Percentiles rank a stretch among this genome's conserved stretches.
phyloP scores from a whole-genome alignment of 2,329 filamentous ascomycete species.

The Arthroderma sp. region DNA sequence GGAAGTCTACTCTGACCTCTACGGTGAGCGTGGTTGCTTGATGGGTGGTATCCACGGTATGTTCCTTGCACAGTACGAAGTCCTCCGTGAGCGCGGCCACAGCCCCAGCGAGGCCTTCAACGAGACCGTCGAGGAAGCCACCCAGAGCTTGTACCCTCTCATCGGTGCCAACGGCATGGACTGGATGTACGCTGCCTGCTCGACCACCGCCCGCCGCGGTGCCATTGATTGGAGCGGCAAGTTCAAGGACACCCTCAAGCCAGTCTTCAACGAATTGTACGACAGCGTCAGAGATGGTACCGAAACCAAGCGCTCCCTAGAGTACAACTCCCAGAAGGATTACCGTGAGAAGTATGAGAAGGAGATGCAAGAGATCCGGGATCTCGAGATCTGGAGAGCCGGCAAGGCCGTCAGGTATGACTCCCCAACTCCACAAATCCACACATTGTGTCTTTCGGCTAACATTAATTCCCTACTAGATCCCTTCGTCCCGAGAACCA shows the following conservation, averaged over 20 bases:
- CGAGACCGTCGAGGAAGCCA: conserved; percentile 99
- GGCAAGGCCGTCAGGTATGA: conserved; percentile 87
- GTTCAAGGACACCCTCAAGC: conserved; percentile 98
- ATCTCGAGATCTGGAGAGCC: conserved; percentile 97
- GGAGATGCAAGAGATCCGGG: conserved; percentile 97
- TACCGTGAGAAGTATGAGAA: conserved; percentile 96
- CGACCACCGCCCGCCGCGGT: conserved; percentile 92
- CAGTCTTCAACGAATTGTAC: conserved; percentile 96
- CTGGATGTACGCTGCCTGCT: conserved; percentile 99
- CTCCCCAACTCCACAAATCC: background rate
- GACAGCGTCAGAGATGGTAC: conserved; percentile 78
- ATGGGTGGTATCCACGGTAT: conserved; percentile 99
- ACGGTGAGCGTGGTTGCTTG: conserved; percentile 98
- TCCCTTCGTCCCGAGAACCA: conserved; percentile 77
- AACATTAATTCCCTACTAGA: conserved; percentile 23
- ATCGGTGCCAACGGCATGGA: conserved; percentile 98
- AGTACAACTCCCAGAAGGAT: conserved; percentile 91
- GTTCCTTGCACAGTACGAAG: conserved; percentile 99
- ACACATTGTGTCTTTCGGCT: background rate
- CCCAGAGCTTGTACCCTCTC: conserved; percentile 92
- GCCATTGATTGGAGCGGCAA: conserved; percentile 96
- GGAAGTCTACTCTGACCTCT: conserved; percentile 99
- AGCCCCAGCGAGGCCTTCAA: conserved; percentile 98
- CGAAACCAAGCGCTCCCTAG: conserved; percentile 91
- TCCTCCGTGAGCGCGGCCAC: conserved; percentile 97